Evolutionary conservation across 2,329 filamentous ascomycete genomes (phyloP).

Genomic region (Gliomastix tumulicola): DNA sequence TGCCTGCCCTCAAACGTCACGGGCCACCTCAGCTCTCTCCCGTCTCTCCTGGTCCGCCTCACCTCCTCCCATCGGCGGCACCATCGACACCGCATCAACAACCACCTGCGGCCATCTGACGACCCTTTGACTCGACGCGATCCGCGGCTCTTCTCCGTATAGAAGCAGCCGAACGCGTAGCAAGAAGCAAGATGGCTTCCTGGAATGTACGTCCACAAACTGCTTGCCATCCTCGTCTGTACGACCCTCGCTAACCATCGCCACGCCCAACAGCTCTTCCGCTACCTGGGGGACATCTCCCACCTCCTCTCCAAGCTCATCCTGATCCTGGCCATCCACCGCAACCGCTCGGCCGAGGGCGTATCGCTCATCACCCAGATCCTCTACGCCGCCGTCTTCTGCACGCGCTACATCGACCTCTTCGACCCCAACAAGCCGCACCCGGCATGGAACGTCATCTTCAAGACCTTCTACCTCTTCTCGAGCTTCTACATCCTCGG

Average conservation of each 20-base stretch:
- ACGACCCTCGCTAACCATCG: neutral
- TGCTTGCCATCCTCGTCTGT: too few relatives aligned
- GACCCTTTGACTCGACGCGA: too few relatives aligned
- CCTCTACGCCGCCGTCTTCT: slow-evolving; percentile 81
- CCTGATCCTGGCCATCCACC: slow-evolving; percentile 83
- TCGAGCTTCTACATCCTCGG: slow-evolving; percentile 82
- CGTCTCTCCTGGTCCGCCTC: too few relatives aligned
- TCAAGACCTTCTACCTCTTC: slow-evolving; percentile 85
- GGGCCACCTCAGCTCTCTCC: too few relatives aligned
- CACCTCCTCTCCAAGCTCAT: slow-evolving; percentile 85
- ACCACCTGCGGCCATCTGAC: too few relatives aligned
- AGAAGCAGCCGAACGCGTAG: too few relatives aligned
- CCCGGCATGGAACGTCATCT: slow-evolving; percentile 63
- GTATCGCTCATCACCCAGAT: slow-evolving; percentile 88
- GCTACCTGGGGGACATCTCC: slow-evolving; percentile 75
- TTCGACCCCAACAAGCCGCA: slow-evolving; percentile 40
- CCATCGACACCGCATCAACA: too few relatives aligned
- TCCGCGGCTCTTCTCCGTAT: too few relatives aligned
- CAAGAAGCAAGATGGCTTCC: too few relatives aligned
- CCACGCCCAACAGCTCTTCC: slow-evolving; percentile 48
- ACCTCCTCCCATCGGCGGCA: too few relatives aligned
- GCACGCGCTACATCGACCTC: slow-evolving; percentile 80
- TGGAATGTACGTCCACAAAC: too few relatives aligned
- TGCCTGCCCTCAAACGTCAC: too few relatives aligned
- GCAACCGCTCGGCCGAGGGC: slow-evolving; percentile 81